phyloP scores from a whole-genome alignment of 345 rosid species.

The Linum tenue region DNA sequence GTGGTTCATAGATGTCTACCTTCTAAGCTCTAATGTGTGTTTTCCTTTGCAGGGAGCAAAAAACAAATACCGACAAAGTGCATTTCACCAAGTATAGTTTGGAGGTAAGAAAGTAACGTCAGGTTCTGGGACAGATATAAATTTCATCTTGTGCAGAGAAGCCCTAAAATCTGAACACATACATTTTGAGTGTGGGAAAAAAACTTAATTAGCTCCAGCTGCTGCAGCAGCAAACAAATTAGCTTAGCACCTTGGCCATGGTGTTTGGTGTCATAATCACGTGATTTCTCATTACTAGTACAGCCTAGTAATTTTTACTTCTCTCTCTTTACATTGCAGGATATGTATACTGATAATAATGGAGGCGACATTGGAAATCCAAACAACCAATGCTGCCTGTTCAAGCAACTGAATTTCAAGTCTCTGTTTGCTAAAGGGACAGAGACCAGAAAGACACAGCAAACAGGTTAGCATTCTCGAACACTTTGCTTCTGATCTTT shows the following conservation, averaged over 20 bases:
- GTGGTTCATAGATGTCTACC: no score
- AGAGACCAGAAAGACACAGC: constrained; percentile 12
- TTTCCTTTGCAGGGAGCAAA: no score
- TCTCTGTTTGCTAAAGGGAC: constrained; percentile 9
- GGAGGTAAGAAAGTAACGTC: no score
- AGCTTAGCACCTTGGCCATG: not conserved
- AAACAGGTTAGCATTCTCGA: constrained; percentile 26
- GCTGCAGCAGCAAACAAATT: constrained; percentile 1
- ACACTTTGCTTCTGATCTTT: constrained; percentile 37
- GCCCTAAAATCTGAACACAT: no score
- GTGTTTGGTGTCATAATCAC: not conserved
- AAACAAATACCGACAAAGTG: no score
- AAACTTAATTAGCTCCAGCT: no score
- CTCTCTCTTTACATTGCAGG: constrained; percentile 7
- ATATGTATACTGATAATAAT: constrained; percentile 12
- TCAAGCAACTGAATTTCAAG: constrained; percentile 26
- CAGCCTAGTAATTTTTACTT: not conserved
- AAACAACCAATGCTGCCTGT: constrained; percentile 12
- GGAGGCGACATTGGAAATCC: constrained; percentile 27
- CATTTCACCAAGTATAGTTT: no score
- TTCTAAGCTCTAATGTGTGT: no score
- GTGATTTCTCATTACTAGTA: constrained; percentile 1
- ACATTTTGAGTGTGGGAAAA: no score
- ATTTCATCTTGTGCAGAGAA: no score
- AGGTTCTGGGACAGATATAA: no score